A percentile compares a stretch with the other conserved stretches of the same genome.
Conservation (phyloP, 225 moss, liverwort and hornwort species). For the Lunularia cruciata region DNA sequence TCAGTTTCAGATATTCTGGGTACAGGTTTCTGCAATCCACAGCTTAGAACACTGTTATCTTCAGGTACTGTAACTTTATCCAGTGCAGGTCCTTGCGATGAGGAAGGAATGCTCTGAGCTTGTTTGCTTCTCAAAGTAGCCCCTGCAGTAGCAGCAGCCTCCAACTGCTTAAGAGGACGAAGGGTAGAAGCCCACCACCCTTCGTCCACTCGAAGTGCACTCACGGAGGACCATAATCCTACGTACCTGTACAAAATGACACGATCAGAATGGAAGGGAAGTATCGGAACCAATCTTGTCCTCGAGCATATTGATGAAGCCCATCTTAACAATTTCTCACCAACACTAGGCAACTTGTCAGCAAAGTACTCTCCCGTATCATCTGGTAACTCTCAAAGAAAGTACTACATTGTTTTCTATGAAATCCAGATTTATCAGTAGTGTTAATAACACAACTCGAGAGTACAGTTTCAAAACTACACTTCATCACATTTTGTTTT, state of each 20-base stretch:
- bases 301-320: no score
- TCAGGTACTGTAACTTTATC: constrained; percentile 18
- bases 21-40: constrained; percentile 6
- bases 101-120: constrained; percentile 11
- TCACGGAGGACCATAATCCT: constrained; percentile 72
- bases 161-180: constrained; percentile 74
- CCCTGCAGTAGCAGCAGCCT: constrained; percentile 73
- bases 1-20: neutral
- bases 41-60: constrained; percentile 21
- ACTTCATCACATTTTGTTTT: no score
- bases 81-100: constrained; percentile 21
- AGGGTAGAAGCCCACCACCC: constrained; percentile 82
- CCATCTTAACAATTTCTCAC: no score
- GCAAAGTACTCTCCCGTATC: no score
- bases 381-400: no score
- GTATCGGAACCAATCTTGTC: no score
- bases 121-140: constrained; percentile 37
- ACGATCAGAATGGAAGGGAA: no score
- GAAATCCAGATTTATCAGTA: neutral
- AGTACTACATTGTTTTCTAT: neutral
- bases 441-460: neutral
- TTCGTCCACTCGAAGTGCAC: constrained; percentile 68
- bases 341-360: no score
- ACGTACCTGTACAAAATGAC: constrained; percentile 72
- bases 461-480: no score